Evolutionary conservation across 2,329 filamentous ascomycete genomes (phyloP).

Genomic region (Dothistroma pini): DNA sequence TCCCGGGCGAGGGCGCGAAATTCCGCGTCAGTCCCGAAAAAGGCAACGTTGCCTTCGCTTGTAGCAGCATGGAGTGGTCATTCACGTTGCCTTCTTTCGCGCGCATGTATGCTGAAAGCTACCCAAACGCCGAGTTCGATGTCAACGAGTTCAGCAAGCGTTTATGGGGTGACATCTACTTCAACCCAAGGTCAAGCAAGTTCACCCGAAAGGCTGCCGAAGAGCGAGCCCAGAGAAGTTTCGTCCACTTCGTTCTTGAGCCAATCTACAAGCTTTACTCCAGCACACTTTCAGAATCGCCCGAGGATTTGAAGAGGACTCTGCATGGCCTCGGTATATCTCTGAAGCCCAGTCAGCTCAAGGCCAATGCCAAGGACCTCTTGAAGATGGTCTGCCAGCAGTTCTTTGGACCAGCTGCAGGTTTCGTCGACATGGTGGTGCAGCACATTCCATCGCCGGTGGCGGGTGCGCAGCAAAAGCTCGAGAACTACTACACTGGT

Average conservation of each 20-base stretch:
- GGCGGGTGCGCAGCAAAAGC: slow-evolving; percentile 69
- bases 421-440: slow-evolving; percentile 94
- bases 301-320: slow-evolving; percentile 76
- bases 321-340: slow-evolving; percentile 75
- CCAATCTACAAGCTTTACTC: slow-evolving; percentile 98
- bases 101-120: slow-evolving; percentile 91
- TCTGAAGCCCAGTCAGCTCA: slow-evolving; percentile 90
- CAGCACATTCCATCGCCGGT: slow-evolving; percentile 84
- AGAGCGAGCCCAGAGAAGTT: slow-evolving; percentile 75
- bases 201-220: slow-evolving; percentile 88
- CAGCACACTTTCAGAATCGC: slow-evolving; percentile 87
- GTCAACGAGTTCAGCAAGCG: slow-evolving; percentile 76
- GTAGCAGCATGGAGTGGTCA: slow-evolving; percentile 91
- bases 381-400: slow-evolving; percentile 88
- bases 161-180: slow-evolving; percentile 96
- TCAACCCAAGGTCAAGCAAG: slow-evolving; percentile 82
- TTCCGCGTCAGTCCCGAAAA: slow-evolving; percentile 88
- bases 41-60: slow-evolving; percentile 97
- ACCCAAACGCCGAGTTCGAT: slow-evolving; percentile 58
- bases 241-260: slow-evolving; percentile 91
- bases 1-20: slow-evolving; percentile 74
- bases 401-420: slow-evolving; percentile 86
- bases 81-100: slow-evolving; percentile 93
- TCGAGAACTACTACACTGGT: slow-evolving; percentile 89
- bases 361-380: slow-evolving; percentile 81